Conservation (phyloP, 139 green algal genomes). For the Chlamydomonas sp. region DNA sequence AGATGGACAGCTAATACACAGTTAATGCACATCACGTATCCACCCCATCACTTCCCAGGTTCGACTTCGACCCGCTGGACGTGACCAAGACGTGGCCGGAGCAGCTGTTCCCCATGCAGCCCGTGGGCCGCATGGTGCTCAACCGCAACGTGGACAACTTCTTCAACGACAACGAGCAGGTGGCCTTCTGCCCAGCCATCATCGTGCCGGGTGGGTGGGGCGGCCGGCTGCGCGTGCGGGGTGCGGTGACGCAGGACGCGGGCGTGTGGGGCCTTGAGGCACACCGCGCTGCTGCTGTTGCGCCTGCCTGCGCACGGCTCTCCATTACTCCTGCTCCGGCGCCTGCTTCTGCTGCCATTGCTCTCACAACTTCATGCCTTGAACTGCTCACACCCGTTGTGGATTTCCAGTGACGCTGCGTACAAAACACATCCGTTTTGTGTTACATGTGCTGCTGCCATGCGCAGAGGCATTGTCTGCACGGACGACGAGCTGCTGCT, state of each 20-base stretch:
- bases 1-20: too few species aligned
- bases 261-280: neutral
- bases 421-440: too few species aligned
- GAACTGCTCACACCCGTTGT: too few species aligned
- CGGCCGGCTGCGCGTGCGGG: neutral
- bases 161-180: slow-evolving; percentile 85
- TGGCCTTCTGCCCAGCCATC: slow-evolving; percentile 86
- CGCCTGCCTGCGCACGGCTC: too few species aligned
- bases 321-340: too few species aligned
- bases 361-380: too few species aligned
- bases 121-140: slow-evolving; percentile 82
- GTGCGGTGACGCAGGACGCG: neutral
- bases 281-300: too few species aligned
- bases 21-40: neutral
- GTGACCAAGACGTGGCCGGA: slow-evolving; percentile 89
- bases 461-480: neutral
- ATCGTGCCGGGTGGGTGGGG: slow-evolving; percentile 71
- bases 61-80: slow-evolving; percentile 84
- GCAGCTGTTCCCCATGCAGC: slow-evolving; percentile 83
- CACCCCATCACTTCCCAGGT: slow-evolving; percentile 24
- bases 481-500: neutral
- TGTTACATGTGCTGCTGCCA: too few species aligned
- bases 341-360: too few species aligned
- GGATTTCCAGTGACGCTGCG: too few species aligned
- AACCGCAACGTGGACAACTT: slow-evolving; percentile 91